Evolutionary conservation across 805 yeast species (phyloP).

Genomic region (Wickerhamomyces alni): DNA sequence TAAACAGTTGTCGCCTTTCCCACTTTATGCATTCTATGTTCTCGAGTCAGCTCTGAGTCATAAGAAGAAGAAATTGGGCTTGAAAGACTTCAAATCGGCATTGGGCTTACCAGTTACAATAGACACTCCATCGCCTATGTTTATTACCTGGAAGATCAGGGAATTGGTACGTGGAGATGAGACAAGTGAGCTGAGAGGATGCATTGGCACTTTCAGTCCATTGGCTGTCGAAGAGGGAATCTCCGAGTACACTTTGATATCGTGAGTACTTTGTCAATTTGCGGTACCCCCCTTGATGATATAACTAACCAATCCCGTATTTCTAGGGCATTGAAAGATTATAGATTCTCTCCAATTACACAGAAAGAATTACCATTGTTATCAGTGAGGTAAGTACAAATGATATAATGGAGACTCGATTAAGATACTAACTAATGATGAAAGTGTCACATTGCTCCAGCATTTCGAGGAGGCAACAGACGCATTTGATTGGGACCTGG

Average conservation of each 20-base stretch:
- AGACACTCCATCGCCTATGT: constrained; percentile 48
- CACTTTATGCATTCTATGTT: not conserved
- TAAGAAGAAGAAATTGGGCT: constrained; percentile 1
- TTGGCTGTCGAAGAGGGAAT: constrained; percentile 53
- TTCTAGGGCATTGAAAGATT: constrained; percentile 63
- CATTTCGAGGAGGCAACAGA: constrained; percentile 48
- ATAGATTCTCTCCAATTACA: constrained; percentile 65
- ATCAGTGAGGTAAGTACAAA: constrained; percentile 33
- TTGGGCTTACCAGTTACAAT: constrained; percentile 1
- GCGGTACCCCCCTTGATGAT: too few species aligned
- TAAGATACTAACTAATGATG: not conserved
- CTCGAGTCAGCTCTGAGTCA: not conserved
- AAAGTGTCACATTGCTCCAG: constrained; percentile 55
- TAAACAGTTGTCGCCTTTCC: not conserved
- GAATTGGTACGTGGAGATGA: constrained; percentile 7
- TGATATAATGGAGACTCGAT: too few species aligned
- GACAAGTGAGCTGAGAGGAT: constrained; percentile 60
- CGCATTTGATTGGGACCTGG: constrained; percentile 72
- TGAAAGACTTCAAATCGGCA: constrained; percentile 11
- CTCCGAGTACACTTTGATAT: constrained; percentile 50
- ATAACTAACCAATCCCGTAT: too few species aligned
- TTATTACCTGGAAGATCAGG: constrained; percentile 78
- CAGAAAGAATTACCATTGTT: constrained; percentile 46
- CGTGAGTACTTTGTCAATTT: constrained; percentile 30
- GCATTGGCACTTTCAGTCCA: constrained; percentile 83